Evolutionary conservation across 208 protist species (phyloP), one percentile per base, ranked within the genome.

Genomic region (Herpetomonas tarakana): DNA sequence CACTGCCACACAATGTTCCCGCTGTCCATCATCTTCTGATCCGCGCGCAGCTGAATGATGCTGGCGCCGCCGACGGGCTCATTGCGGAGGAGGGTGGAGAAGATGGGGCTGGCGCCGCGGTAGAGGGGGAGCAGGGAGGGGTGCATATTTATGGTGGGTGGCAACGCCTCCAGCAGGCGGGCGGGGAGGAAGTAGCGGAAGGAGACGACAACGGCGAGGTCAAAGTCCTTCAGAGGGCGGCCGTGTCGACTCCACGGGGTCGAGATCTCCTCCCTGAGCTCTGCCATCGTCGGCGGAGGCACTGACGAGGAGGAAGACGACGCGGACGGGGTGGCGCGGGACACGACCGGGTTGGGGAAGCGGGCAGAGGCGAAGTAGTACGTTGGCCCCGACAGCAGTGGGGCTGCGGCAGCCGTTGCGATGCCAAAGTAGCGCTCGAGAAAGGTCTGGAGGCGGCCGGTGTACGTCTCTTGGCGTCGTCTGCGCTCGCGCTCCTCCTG

Each of bases 81-180:
- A 52, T 87, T 86, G 51, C 66, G 70, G 27, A 87, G 75, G 47
- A 97, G 63, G 26, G 92, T 83, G 21, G 81, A 77, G 60, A 92
- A 94, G 49, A 97, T 93, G 21, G 92, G 92, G 57, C 86, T 92
- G 30, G 87, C 85, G 24, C 92, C 92, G 50, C 92, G 83, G 72
- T 94, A 94, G 26, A 71, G 69, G 3, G 92, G 92, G 7, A 97
- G 71, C 29, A 96, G 60, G 16, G 87, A 94, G 3, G 92, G 92
- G 63, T 97, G 92, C 66, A 94, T 63, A 60, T 97, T 97, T 53
- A 97, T 76, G 18, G 81, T 83, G 0, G 75, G 81, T 11, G 86
- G 82, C 52, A 95, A 57, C 30, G 67, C 78, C 2, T 58, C 67
- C 21, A 95, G 65, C 0, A 95, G 65, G 6, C 60, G 51, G 29